Conservation (phyloP, 2,329 filamentous ascomycete species). For the Diaporthe sp. region DNA sequence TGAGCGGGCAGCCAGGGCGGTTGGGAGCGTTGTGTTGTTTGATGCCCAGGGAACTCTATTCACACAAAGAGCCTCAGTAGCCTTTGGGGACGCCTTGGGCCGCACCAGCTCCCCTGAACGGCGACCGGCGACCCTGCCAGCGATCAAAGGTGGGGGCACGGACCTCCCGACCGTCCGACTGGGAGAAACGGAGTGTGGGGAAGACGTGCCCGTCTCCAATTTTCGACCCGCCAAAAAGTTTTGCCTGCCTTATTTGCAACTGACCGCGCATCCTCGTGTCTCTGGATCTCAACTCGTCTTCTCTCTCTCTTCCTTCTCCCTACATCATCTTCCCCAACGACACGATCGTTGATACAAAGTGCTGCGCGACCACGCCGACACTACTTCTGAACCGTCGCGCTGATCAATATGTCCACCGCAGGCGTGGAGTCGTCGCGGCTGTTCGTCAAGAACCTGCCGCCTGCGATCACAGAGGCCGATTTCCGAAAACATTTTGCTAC, state of each 20-base stretch:
- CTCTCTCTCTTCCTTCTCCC: background rate
- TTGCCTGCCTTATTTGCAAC: constrained; percentile 6
- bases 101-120: constrained; percentile 33
- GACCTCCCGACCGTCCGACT: constrained; percentile 10
- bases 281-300: background rate
- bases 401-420: constrained; percentile 41
- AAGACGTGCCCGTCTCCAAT: constrained; percentile 19
- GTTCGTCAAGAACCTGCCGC: constrained; percentile 88
- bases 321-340: background rate
- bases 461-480: constrained; percentile 85
- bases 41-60: constrained; percentile 18
- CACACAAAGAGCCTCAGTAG: constrained; percentile 18
- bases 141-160: constrained; percentile 30
- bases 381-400: background rate
- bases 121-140: constrained; percentile 1
- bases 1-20: background rate
- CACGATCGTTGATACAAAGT: constrained; percentile 21
- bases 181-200: constrained; percentile 34
- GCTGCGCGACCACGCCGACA: background rate
- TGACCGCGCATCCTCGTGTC: background rate
- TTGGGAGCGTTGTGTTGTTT: constrained; percentile 16
- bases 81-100: constrained; percentile 17
- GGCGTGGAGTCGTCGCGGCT: constrained; percentile 73
- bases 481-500: constrained; percentile 90
- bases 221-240: constrained; percentile 39